Evolutionary conservation across 2,329 filamentous ascomycete species (phyloP).

Genomic region (Claviceps humidiphila): DNA sequence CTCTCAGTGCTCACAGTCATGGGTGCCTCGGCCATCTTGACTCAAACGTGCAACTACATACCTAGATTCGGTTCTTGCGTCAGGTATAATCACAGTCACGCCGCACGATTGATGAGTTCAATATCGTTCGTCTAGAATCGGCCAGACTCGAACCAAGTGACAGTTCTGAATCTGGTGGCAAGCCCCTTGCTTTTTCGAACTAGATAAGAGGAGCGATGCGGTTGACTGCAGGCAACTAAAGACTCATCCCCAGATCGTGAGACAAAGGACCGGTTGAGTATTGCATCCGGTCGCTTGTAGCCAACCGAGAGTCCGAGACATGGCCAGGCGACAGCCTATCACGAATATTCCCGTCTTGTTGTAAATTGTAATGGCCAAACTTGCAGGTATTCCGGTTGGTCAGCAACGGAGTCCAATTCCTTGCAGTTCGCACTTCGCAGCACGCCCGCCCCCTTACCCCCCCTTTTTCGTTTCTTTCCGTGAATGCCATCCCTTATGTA

Average conservation of each 20-base stretch:
- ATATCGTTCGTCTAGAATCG: not conserved
- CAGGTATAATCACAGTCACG: not conserved
- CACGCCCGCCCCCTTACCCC: not conserved
- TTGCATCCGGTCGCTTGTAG: too few relatives aligned
- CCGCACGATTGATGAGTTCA: not conserved
- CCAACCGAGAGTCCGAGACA: too few relatives aligned
- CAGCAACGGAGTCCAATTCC: not conserved
- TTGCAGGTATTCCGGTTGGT: not conserved
- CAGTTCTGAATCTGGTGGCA: not conserved
- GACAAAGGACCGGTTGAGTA: too few relatives aligned
- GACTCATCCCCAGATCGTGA: too few relatives aligned
- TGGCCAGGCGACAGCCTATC: too few relatives aligned
- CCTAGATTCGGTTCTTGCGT: too few relatives aligned
- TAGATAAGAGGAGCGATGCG: not conserved
- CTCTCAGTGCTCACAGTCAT: too few relatives aligned
- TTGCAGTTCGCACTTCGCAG: not conserved
- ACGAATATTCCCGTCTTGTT: too few relatives aligned
- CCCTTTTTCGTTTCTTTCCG: not conserved
- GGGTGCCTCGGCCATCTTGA: too few relatives aligned
- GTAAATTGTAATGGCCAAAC: too few relatives aligned
- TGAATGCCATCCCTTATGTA: not conserved
- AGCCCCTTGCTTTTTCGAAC: not conserved
- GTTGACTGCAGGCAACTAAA: too few relatives aligned
- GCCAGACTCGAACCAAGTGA: not conserved
- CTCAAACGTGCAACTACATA: too few relatives aligned